These are phyloP conservation scores for Colletotrichum theobromicola DNA, from an alignment of 2,329 filamentous ascomycete genomes.

Conservation along the genomic window DNA sequence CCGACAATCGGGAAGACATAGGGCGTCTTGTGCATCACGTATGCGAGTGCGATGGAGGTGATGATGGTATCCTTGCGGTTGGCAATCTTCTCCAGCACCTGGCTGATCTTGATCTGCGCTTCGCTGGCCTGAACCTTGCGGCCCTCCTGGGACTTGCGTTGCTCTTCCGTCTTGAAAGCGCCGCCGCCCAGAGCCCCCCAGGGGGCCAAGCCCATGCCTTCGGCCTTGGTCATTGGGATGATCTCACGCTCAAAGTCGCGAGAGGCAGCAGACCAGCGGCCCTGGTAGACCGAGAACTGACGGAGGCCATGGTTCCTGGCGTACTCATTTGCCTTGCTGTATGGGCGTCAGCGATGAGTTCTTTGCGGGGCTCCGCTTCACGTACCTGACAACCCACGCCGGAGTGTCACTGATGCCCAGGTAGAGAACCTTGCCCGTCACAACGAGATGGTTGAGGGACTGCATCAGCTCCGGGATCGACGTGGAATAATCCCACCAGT, in stretches of 20 bases:
- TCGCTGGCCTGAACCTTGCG: conserved; percentile 48
- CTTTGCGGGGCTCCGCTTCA: background rate
- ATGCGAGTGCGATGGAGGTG: conserved; percentile 68
- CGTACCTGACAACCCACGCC: conserved; percentile 67
- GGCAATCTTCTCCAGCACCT: conserved; percentile 55
- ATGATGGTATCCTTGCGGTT: conserved; percentile 45
- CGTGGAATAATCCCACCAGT: conserved; percentile 73
- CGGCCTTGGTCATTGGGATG: conserved; percentile 66
- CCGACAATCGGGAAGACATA: conserved; percentile 79
- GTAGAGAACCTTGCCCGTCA: conserved; percentile 66
- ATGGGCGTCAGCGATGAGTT: background rate
- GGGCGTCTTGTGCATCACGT: conserved; percentile 74
- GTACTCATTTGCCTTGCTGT: conserved; percentile 68
- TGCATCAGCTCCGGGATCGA: conserved; percentile 73
- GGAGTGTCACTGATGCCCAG: conserved; percentile 73
- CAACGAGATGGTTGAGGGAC: conserved; percentile 65
- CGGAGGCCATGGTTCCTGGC: conserved; percentile 73
- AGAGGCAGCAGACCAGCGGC: conserved; percentile 64
- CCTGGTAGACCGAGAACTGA: conserved; percentile 74
- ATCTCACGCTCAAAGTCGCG: conserved; percentile 76
- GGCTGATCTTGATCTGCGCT: conserved; percentile 56
- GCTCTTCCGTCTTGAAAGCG: conserved; percentile 36
- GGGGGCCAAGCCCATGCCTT: conserved; percentile 66
- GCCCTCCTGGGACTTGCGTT: conserved; percentile 36
- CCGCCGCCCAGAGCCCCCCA: conserved; percentile 57